Percentiles rank a stretch among this genome's conserved stretches.
phyloP scores from a whole-genome alignment of 306 rosid genomes.

The Echinosophora koreensis region DNA sequence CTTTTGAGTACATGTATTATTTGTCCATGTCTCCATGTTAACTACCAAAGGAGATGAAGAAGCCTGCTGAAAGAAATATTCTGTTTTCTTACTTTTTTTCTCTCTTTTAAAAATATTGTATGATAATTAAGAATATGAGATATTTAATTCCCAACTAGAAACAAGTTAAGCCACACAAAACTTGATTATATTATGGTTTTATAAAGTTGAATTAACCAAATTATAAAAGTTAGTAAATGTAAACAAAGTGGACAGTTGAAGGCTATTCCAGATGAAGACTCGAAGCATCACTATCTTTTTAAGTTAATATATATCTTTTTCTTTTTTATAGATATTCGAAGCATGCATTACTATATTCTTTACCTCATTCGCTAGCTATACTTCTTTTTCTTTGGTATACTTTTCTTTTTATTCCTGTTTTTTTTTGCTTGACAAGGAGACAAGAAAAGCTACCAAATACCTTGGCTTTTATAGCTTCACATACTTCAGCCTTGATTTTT shows the following conservation, averaged over 20 bases:
- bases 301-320: conserved; percentile 32
- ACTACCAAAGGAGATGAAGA: too few relatives aligned
- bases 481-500: too few relatives aligned
- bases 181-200: neutral
- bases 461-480: too few relatives aligned
- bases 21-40: too few relatives aligned
- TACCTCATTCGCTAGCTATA: too few relatives aligned
- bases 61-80: too few relatives aligned
- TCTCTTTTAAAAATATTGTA: too few relatives aligned
- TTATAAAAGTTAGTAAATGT: conserved; percentile 2
- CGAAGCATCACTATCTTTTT: conserved; percentile 43
- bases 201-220: conserved; percentile 33
- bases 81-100: too few relatives aligned
- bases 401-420: conserved; percentile 37
- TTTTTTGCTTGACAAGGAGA: neutral
- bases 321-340: conserved; percentile 41
- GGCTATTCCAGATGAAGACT: conserved; percentile 39
- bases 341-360: conserved; percentile 42
- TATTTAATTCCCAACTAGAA: too few relatives aligned
- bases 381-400: conserved; percentile 27
- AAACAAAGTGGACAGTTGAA: conserved; percentile 34
- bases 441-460: conserved; percentile 29
- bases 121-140: too few relatives aligned
- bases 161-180: too few relatives aligned
- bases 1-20: conserved; percentile 42